Base-by-base conservation (phyloP, 1,284 basidiomycete species). In the Puccinia triticina region DNA sequence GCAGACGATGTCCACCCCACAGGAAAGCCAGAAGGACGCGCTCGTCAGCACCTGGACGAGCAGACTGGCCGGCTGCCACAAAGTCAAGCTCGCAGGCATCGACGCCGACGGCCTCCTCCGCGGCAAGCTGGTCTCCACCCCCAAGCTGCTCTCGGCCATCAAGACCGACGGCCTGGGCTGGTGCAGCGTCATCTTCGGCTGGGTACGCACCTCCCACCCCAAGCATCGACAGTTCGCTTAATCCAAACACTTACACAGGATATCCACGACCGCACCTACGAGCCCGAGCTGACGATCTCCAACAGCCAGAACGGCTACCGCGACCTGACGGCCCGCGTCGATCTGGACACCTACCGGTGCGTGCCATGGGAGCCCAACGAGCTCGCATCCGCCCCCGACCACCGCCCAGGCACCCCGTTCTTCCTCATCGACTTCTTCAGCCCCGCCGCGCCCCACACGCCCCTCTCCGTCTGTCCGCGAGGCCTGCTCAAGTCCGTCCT, bases 381-480 rank as follows among this genome's bases (percentile, higher is more conserved):
- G 0, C 4, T 66, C 1, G 11, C 34, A 1, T 21, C 5, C 18
- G 7, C 21, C 14, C 5, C 23, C n/a, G 21, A n/a, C 18, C 89
- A 93, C 85, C n/a, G n/a, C n/a, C n/a, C n/a, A n/a, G 90, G 96
- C 84, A 91, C 95, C 1, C 94, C 96, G 0, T 94, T 98, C 88
- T 98, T 98, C 89, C 89, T 99, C 4, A 90, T 96, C 50, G 93
- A 92, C 5, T 98, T 97, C 89, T 86, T 93, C 75, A 93, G 97
- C 86, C 94, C 94, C 83, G 1, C 74, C 0, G 92, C 93, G 37
- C 93, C 93, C 2, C 90, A 90, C 83, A 88, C 92, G 77, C 92
- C 93, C 0, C 88, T 99, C 21, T 89, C 89, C 64, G 94, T 92
- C 14, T 96, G 96, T 86, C 96, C 96, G 10, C 90, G 96, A 61